Evolutionary conservation across 768 basidiomycete genomes (phyloP), one percentile per base, ranked within the genome.

Genomic region (Podaxis rugospora): DNA sequence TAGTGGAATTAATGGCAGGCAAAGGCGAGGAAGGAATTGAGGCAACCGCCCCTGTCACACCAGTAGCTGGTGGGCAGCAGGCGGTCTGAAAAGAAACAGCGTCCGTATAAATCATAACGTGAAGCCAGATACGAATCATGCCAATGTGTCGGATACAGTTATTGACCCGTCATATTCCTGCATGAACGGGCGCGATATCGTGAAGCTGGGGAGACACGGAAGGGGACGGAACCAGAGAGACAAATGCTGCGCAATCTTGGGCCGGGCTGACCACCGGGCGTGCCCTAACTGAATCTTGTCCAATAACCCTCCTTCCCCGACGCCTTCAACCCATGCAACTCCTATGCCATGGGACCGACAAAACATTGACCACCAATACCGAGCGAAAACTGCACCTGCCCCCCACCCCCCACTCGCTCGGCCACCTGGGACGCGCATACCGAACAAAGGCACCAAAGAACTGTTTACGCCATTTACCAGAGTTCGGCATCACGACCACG

Each of bases 41-140:
- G 53, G 58, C 61, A 57, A 63, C 65, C 55, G 62, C 39, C 40
- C 55, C 25, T 53, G 40, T 51, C 42, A 11, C 62, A 51, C 57
- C 51, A n/a, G 27, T 23, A 23, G 51, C 47, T 51, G 47, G 57
- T 62, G 62, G 51, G 55, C 49, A 69, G 67, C 63, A 64, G 66
- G 63, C 63, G 67, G 66, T 71, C 51, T 86, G 84, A 84, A 87
- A 79, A 77, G 72, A 83, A 86, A 82, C 74, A 87, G 88, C 89
- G 89, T 90, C 89, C 89, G 87, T 88, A 80, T 74, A 73, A 74
- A 73, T 65, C 51, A 60, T 37, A 61, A 61, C 52, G 52, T 61
- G 52, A 61, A 61, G 59, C 52, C 27, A 61, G 52, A 55, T 46
- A 61, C 52, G 36, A 58, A 53, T 21, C 59, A 54, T 61, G 59